Evolutionary conservation across 768 basidiomycete species (phyloP).

Genomic region (Pisolithus orientalis): DNA sequence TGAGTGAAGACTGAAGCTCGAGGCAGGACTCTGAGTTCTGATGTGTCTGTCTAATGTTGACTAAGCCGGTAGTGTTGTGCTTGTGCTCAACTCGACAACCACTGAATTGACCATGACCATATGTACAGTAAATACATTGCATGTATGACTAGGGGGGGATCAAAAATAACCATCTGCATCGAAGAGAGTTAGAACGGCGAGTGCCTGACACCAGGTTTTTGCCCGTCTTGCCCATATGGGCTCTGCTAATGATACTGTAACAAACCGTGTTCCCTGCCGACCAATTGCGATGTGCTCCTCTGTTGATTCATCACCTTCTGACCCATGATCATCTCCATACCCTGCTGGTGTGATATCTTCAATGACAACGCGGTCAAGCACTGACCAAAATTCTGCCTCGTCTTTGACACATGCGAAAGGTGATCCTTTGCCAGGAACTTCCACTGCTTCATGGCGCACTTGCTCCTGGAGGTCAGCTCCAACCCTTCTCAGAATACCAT

Average conservation of each 20-base stretch:
- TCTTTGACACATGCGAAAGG: conserved; percentile 6
- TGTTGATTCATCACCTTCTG: neutral
- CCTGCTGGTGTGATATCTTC: conserved; percentile 3
- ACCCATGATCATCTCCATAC: conserved; percentile 8
- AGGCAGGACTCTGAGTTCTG: too few relatives aligned
- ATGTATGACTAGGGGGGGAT: too few relatives aligned
- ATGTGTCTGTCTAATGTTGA: neutral
- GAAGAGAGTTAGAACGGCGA: conserved; percentile 4
- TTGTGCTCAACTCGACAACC: neutral
- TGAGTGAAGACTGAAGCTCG: neutral
- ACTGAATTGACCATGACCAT: neutral
- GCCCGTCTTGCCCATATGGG: conserved; percentile 9
- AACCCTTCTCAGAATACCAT: neutral
- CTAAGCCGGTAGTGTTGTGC: neutral
- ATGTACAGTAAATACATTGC: too few relatives aligned
- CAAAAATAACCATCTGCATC: neutral
- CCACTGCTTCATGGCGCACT: neutral
- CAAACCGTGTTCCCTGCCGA: neutral
- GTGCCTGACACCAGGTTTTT: conserved; percentile 11
- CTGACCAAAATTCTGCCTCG: neutral
- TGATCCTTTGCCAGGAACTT: conserved; percentile 1
- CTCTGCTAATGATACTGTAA: conserved; percentile 9
- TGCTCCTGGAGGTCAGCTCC: neutral
- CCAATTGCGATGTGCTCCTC: neutral
- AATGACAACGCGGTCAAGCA: neutral